Base-by-base conservation (phyloP, 2,329 filamentous ascomycete genomes). In the Mariannaea elegans region DNA sequence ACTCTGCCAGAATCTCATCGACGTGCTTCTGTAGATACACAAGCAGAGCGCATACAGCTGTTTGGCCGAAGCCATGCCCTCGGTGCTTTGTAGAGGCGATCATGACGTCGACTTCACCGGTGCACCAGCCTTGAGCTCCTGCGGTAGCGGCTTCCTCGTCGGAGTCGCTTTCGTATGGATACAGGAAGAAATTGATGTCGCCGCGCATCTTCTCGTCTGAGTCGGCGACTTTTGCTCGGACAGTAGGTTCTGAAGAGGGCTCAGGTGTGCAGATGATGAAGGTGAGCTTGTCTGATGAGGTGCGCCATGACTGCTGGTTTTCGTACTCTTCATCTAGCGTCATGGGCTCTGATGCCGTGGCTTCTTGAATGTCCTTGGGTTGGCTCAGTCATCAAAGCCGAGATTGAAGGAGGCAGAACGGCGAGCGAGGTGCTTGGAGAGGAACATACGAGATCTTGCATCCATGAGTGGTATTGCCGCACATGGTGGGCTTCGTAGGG, bases 271-370 rank as follows among this genome's bases (percentile, higher is more conserved):
- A 97, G 53, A 91, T 77, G 73, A 98, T 97, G 69, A 97, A 98
- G 0, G 94, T 98, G 62, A 98, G 76, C 78, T 98, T 98, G 77
- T 98, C 94, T 23, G 80, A 76, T 39, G 95, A 91, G 18, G 79
- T 80, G 34, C 93, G 88, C 94, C 94, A 98, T 64, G 88, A 92
- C n/a, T 80, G 78, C 76, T 97, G 94, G 88, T 97, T 98, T 48
- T 87, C 85, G 76, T 95, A 93, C 80, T 98, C 94, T 72, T 97
- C 90, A 1, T 87, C 81, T 0, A 97, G 81, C 0, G 85, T 88
- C 49, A 98, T 83, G 0, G 90, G 91, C 63, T 97, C 93, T 0
- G 94, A 97, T 1, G 94, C 93, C 0, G 94, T 98, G 53, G 91
- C 90, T 76, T 88, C 82, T 79, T 90, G 94, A 36, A 97, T 91